Conservation (phyloP, 2,329 filamentous ascomycete species). For the Stylonectria norvegica region DNA sequence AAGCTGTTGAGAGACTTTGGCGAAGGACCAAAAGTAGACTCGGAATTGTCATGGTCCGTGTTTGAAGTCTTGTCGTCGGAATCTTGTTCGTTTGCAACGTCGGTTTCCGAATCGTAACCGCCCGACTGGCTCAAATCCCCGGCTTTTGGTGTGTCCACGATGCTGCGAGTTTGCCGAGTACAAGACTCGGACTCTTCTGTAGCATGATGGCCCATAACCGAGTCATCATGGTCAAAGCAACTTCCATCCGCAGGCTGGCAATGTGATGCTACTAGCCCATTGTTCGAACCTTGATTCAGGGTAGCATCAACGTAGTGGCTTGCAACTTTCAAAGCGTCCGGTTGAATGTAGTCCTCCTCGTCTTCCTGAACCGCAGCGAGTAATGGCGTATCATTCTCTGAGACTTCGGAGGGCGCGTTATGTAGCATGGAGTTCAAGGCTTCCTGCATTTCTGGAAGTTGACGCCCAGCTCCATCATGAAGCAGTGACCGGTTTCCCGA, state of each 20-base stretch:
- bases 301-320: background rate
- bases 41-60: slow-evolving; percentile 4
- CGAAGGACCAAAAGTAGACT: slow-evolving; percentile 1
- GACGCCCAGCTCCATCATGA: background rate
- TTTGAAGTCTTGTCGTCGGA: slow-evolving; percentile 17
- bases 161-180: background rate
- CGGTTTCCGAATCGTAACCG: background rate
- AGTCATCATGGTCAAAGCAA: too few relatives aligned
- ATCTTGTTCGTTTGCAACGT: background rate
- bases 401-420: slow-evolving; percentile 7
- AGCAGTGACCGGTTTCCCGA: slow-evolving; percentile 2
- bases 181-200: too few relatives aligned
- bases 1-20: background rate
- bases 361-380: slow-evolving; percentile 18
- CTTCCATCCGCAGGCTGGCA: too few relatives aligned
- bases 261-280: too few relatives aligned
- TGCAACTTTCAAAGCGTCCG: slow-evolving; percentile 10
- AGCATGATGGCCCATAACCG: too few relatives aligned
- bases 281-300: background rate
- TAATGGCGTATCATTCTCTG: slow-evolving; percentile 12
- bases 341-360: slow-evolving; percentile 14
- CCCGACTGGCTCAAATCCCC: background rate
- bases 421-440: slow-evolving; percentile 8
- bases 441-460: slow-evolving; percentile 8
- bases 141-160: background rate